These are phyloP conservation scores for Didymella exigua DNA, from an alignment of 2,329 filamentous ascomycete species.

Conservation along the genomic window DNA sequence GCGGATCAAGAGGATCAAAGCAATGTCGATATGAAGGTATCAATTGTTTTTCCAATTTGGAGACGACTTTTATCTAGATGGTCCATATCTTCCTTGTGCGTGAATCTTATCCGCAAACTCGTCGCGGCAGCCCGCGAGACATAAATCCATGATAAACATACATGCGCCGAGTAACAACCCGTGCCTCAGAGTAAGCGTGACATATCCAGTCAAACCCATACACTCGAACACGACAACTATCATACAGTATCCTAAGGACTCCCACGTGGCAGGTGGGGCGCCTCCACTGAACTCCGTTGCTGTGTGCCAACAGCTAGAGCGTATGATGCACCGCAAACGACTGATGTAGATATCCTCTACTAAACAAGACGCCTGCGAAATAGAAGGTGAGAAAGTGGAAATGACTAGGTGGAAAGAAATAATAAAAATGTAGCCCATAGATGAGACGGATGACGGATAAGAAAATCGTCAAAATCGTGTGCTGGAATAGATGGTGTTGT, in stretches of 20 bases:
- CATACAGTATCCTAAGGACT: conserved; percentile 30
- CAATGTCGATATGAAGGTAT: conserved; percentile 15
- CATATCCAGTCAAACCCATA: conserved; percentile 26
- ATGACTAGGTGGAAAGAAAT: conserved; percentile 36
- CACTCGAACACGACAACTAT: conserved; percentile 38
- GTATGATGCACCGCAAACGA: conserved; percentile 41
- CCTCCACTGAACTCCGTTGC: conserved; percentile 18
- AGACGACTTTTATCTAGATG: conserved; percentile 16
- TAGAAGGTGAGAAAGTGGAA: conserved; percentile 23
- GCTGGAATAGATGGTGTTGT: conserved; percentile 16
- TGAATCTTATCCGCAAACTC: conserved; percentile 17
- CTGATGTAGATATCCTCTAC: conserved; percentile 36
- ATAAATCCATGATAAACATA: conserved; percentile 13
- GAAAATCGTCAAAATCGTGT: conserved; percentile 42
- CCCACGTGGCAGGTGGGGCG: conserved; percentile 19
- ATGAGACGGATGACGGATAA: conserved; percentile 23
- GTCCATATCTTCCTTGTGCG: conserved; percentile 14
- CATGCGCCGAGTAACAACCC: conserved; percentile 39
- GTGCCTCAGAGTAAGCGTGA: conserved; percentile 31
- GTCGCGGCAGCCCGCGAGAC: conserved; percentile 15
- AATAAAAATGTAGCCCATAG: conserved; percentile 25
- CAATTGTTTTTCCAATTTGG: conserved; percentile 27
- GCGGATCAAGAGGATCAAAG: not conserved
- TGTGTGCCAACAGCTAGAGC: conserved; percentile 26
- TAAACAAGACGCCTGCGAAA: conserved; percentile 26